Evolutionary conservation across 495 filamentous ascomycete genomes (phyloP).

Genomic region (Aspergillus kassunensis): DNA sequence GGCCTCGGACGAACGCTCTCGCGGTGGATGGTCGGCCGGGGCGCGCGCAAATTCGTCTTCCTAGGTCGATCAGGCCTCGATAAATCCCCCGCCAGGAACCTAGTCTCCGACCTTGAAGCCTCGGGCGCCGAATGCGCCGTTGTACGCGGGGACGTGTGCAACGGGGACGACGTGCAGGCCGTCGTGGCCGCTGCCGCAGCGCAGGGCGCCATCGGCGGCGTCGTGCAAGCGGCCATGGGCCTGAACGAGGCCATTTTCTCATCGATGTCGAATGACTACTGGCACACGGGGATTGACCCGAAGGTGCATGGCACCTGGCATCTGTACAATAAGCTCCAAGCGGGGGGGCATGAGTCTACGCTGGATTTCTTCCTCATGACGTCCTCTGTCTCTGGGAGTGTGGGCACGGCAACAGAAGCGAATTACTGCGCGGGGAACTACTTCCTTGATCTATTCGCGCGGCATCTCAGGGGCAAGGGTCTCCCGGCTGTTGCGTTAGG

Average conservation of each 20-base stretch:
- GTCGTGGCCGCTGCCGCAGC: background rate
- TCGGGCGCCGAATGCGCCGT: conserved; percentile 7
- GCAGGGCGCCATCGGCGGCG: conserved; percentile 15
- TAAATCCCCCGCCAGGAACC: conserved; percentile 15
- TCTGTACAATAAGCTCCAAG: conserved; percentile 49
- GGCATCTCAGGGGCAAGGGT: conserved; percentile 23
- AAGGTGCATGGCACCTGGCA: conserved; percentile 50
- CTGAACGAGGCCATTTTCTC: conserved; percentile 34
- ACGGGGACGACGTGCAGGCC: conserved; percentile 3
- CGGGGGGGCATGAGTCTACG: background rate
- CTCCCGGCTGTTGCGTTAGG: conserved; percentile 26
- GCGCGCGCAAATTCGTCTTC: conserved; percentile 54
- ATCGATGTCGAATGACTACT: conserved; percentile 39
- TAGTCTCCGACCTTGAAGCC: conserved; percentile 29
- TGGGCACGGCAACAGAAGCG: conserved; percentile 22
- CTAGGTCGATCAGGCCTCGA: conserved; percentile 22
- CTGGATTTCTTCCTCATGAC: conserved; percentile 51
- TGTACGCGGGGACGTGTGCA: conserved; percentile 15
- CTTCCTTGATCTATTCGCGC: conserved; percentile 34
- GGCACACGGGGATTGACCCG: conserved; percentile 29
- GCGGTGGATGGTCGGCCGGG: conserved; percentile 52
- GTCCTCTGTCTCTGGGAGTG: conserved; percentile 31
- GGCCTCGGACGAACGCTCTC: conserved; percentile 56
- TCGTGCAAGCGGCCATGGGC: conserved; percentile 35
- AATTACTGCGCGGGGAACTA: conserved; percentile 39